Base-by-base conservation (phyloP, 208 protist species). In the Acanthamoeba lenticulata region DNA sequence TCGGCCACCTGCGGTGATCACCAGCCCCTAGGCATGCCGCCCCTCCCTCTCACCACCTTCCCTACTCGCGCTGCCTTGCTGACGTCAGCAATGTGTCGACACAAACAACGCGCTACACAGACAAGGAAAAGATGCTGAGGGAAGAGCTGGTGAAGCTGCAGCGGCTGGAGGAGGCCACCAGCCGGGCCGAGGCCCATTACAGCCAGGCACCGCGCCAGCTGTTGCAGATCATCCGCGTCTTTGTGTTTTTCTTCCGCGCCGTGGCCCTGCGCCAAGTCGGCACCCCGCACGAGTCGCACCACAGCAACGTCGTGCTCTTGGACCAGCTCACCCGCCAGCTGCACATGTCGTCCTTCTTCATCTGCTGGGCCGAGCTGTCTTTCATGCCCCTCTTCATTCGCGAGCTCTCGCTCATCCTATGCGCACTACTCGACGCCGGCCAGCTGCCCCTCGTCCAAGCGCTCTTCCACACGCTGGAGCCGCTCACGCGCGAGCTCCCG, bases 351-450 rank as follows among this genome's bases (percentile, higher is more conserved):
- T 86, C 77, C 7, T 57, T 86, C 29, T 34, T 86, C 44, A 86
- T 86, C 77, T 38, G 44, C 40, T 86, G 77, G 77, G 57, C 77
- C n/a, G 77, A 86, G 44, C 17, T 86, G 77, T 86, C 77, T 6
- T 86, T 44, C 44, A 86, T 86, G 44, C 77, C 34, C 42, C 44
- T 86, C 44, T 86, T 86, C n/a, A 11, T 44, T 5, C 77, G 29
- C 21, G 77, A 86, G 34, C 49, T 86, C 17, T 29, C 77, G 2
- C 3, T 19, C 29, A 38, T 86, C 24, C 38, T 86, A 6, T 32
- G 40, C 29, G 7, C 77, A 19, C 45, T 86, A 27, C 19, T 86
- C 45, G 77, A 38, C 29, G 77, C 77, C 27, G 19, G 57, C 19
- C 77, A 29, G 6, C 9, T 36, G 27, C 77, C 40, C 21, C 77